These are phyloP conservation scores for Candolleomyces efflorescens DNA, from an alignment of 768 basidiomycete genomes.

Conservation along the genomic window DNA sequence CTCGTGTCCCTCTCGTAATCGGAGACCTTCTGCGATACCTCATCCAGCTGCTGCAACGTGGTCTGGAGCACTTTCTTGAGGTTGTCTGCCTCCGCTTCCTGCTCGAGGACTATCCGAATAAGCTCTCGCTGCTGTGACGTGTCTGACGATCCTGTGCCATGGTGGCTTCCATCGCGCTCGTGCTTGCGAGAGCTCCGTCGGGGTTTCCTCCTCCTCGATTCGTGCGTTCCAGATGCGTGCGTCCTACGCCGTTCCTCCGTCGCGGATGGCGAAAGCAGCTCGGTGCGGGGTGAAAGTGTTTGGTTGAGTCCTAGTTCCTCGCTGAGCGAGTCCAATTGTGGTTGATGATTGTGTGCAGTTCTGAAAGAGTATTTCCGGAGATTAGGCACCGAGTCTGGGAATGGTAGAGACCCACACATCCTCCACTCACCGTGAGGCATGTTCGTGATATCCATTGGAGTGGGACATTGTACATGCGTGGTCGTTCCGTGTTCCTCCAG, in stretches of 20 bases:
- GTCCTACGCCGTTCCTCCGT: conserved; percentile 1
- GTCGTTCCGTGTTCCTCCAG: too few species aligned
- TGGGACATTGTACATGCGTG: neutral
- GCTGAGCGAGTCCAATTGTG: neutral
- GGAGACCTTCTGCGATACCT: conserved; percentile 29
- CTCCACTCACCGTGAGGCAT: neutral
- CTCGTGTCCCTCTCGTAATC: conserved; percentile 29
- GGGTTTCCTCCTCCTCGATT: conserved; percentile 1
- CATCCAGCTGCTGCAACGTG: conserved; percentile 29
- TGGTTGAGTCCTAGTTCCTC: conserved; percentile 5
- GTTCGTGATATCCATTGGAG: neutral
- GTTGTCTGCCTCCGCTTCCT: conserved; percentile 30
- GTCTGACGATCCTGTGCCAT: conserved; percentile 4
- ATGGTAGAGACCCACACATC: too few species aligned
- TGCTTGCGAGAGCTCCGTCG: conserved; percentile 1
- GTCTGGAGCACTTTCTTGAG: conserved; percentile 32
- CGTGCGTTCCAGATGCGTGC: neutral
- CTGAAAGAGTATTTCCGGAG: conserved; percentile 1
- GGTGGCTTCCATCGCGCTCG: neutral
- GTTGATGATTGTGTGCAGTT: conserved; percentile 1
- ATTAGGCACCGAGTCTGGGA: neutral
- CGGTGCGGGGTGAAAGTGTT: conserved; percentile 17
- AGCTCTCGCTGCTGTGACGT: conserved; percentile 24
- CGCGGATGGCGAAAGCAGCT: conserved; percentile 17
- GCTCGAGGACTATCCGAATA: conserved; percentile 25